Conservation (phyloP, 257 asterid genomes). For the Penstemon barbatus region DNA sequence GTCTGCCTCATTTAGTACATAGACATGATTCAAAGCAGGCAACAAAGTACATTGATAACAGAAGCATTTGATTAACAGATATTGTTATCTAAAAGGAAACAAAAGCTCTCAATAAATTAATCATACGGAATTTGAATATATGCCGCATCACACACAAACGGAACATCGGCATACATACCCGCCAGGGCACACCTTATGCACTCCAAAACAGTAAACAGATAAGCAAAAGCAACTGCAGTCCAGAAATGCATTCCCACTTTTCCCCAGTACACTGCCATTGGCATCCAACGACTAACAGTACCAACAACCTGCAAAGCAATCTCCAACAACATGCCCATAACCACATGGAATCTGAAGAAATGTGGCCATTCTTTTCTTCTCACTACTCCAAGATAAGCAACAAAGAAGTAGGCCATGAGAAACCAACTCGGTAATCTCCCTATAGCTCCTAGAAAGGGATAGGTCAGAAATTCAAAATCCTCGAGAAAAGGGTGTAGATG, state of each 20-base stretch:
- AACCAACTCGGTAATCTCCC: slow-evolving; percentile 85
- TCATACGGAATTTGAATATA: slow-evolving; percentile 88
- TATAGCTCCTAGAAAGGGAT: slow-evolving; percentile 64
- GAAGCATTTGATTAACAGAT: no score
- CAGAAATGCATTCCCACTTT: slow-evolving; percentile 89
- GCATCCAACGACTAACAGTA: slow-evolving; percentile 86
- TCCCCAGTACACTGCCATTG: slow-evolving; percentile 75
- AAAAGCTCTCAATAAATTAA: slow-evolving; percentile 27
- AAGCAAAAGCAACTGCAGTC: slow-evolving; percentile 67
- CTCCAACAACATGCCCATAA: slow-evolving; percentile 91
- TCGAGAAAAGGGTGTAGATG: slow-evolving; percentile 79
- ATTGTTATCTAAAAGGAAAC: no score
- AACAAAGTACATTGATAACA: no score
- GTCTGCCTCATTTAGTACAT: no score
- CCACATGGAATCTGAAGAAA: slow-evolving; percentile 87
- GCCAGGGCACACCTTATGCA: slow-evolving; percentile 75
- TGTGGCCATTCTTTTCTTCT: slow-evolving; percentile 97
- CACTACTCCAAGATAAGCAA: slow-evolving; percentile 81
- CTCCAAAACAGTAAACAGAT: slow-evolving; percentile 79
- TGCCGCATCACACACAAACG: slow-evolving; percentile 90
- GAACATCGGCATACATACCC: slow-evolving; percentile 90
- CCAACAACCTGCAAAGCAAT: slow-evolving; percentile 82
- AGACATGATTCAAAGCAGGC: no score
- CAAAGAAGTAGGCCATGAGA: slow-evolving; percentile 79
- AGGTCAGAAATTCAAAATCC: slow-evolving; percentile 62